A percentile compares a stretch with the other conserved stretches of the same genome.
These are phyloP conservation scores for Penicillium fuscoglaucum DNA, from an alignment of 2,329 filamentous ascomycete species.

Conservation along the genomic window DNA sequence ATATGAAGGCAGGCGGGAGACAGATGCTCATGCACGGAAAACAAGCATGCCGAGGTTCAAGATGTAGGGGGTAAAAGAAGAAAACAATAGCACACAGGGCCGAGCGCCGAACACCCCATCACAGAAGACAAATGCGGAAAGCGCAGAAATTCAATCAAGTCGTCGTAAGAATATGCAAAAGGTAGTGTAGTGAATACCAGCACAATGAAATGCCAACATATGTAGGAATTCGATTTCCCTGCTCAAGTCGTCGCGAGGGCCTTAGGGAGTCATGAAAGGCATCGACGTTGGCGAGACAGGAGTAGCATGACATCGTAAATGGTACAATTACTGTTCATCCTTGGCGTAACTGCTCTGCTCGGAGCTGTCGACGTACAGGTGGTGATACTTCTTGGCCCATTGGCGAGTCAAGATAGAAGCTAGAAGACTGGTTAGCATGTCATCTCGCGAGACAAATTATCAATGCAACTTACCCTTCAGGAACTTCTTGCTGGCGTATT, in stretches of 20 bases:
- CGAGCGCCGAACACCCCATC: conserved; percentile 37
- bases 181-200: conserved; percentile 41
- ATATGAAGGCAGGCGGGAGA: conserved; percentile 33
- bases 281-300: conserved; percentile 24
- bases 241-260: conserved; percentile 21
- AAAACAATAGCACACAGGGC: conserved; percentile 26
- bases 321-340: conserved; percentile 33
- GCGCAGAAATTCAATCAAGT: conserved; percentile 37
- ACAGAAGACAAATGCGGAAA: conserved; percentile 38
- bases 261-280: conserved; percentile 28
- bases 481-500: conserved; percentile 99
- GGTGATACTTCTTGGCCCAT: conserved; percentile 82
- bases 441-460: not conserved
- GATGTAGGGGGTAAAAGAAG: conserved; percentile 19
- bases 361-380: conserved; percentile 39
- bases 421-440: conserved; percentile 42
- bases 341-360: conserved; percentile 37
- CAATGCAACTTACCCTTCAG: conserved; percentile 72
- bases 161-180: conserved; percentile 45
- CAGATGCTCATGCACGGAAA: conserved; percentile 28
- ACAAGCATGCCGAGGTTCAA: conserved; percentile 17
- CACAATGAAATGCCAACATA: conserved; percentile 45
- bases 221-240: conserved; percentile 36
- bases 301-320: conserved; percentile 30
- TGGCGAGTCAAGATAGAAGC: conserved; percentile 87